These are phyloP conservation scores for Jatropha curcas DNA, from an alignment of 345 rosid genomes.

Conservation along the genomic window DNA sequence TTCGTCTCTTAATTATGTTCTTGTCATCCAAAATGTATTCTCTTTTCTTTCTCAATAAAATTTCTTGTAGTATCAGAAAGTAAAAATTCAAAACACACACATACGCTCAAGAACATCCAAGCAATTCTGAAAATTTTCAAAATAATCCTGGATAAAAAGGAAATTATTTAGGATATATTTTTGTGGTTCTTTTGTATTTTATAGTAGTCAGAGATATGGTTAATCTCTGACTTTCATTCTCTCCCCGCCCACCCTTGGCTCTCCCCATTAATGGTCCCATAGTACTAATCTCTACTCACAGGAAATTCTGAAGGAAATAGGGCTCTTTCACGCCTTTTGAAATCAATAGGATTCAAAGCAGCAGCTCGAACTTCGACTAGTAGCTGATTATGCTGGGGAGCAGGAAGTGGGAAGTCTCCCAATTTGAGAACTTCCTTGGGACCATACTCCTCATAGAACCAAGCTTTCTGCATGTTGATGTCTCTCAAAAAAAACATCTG, in stretches of 20 bases:
- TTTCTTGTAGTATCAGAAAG: no score
- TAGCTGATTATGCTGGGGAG: conserved; percentile 34
- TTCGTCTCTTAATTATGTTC: not conserved
- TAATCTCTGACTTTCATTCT: not conserved
- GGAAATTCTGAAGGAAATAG: conserved; percentile 44
- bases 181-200: no score
- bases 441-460: conserved; percentile 49
- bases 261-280: not conserved
- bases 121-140: not conserved
- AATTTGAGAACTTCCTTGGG: conserved; percentile 45
- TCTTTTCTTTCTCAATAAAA: no score
- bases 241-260: not conserved
- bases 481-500: not conserved
- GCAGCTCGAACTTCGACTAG: conserved; percentile 46
- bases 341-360: conserved; percentile 51
- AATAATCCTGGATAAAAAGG: no score
- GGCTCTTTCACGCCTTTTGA: conserved; percentile 40
- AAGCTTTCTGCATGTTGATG: conserved; percentile 39
- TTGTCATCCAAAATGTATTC: no score
- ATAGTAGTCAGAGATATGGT: no score
- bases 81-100: no score
- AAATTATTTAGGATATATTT: no score
- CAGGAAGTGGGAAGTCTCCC: conserved; percentile 42
- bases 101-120: no score
- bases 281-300: conserved; percentile 22